Evolutionary conservation across 805 yeast genomes (phyloP), one percentile per base, ranked within the genome.

Genomic region (Zygosaccharomyces bailii): DNA sequence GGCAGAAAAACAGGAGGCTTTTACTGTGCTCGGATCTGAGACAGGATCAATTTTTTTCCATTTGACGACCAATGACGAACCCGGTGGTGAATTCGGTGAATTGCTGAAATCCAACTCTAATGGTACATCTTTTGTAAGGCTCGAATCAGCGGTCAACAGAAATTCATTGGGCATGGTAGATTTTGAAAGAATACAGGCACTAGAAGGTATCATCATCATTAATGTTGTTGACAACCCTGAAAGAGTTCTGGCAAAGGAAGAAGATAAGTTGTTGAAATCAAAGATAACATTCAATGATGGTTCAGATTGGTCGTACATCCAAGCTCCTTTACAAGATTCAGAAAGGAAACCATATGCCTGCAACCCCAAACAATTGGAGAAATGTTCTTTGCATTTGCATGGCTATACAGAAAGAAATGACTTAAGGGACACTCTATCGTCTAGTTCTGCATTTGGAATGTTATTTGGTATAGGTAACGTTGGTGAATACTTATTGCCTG

Each of bases 401-500:
- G 95, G 98, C 0, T 90, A 76, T 63, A 90, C 97, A 1, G 97
- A 91, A 62, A 74, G 96, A 51, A 67, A 68, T 2, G 97, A 90
- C 61, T 74, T 76, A 44, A 76, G 96, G 55, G 97, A 91, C 59
- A 83, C 95, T 0, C 86, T 71, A 54, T 84, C 95, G 0, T 89
- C 98, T 0, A 80, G 86, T 0, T 83, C 96, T 7, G 98, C 98
- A 0, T 73, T 84, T 14, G 99, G 99, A 1, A 67, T 89, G 67
- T 67, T 91, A 75, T 71, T 93, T 52, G 97, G 85, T n/a, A 79
- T 85, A n/a, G 99, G 99, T 23, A 89, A 85, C 59, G 96, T 88
- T 40, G 98, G 97, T 5, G 76, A 73, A 21, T 49, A 54, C 6
- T 67, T 91, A 42, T 68, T 65, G 4, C 66, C 76, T 6, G 51